Percentiles rank a stretch among this genome's conserved stretches.
phyloP scores from a whole-genome alignment of 495 filamentous ascomycete genomes.

The Talaromyces wortmannii region DNA sequence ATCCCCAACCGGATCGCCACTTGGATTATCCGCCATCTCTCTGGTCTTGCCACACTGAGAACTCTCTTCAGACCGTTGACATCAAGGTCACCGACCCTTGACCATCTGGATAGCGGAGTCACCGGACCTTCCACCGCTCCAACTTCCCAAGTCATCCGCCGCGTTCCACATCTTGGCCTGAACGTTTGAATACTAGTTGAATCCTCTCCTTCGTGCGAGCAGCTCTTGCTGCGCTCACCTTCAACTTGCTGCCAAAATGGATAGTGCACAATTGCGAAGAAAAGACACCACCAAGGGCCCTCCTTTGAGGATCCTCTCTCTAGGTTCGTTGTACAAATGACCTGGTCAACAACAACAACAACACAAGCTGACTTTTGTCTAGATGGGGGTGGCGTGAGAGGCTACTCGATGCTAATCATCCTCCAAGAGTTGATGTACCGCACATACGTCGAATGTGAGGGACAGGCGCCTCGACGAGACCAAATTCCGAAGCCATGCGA shows the following conservation, averaged over 20 bases:
- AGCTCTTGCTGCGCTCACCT: slow-evolving; percentile 13
- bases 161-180: not conserved
- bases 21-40: too few relatives aligned
- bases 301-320: slow-evolving; percentile 81
- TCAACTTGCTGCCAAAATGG: slow-evolving; percentile 15
- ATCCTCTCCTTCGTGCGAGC: not conserved
- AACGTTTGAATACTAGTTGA: too few relatives aligned
- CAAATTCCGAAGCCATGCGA: slow-evolving; percentile 97
- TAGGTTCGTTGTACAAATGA: slow-evolving; percentile 45
- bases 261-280: slow-evolving; percentile 45
- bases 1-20: too few relatives aligned
- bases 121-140: not conserved
- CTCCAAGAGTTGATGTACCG: slow-evolving; percentile 95
- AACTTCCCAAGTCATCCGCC: not conserved
- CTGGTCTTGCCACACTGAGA: too few relatives aligned
- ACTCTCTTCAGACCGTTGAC: too few relatives aligned
- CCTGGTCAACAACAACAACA: not conserved
- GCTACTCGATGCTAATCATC: slow-evolving; percentile 94
- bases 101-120: not conserved
- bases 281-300: slow-evolving; percentile 95
- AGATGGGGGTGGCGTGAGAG: slow-evolving; percentile 96
- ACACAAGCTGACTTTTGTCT: slow-evolving; percentile 11
- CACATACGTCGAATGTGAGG: slow-evolving; percentile 78
- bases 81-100: too few relatives aligned
- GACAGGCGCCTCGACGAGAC: slow-evolving; percentile 71